Evolutionary conservation across 768 basidiomycete species (phyloP).

Genomic region (Russula brevipes): DNA sequence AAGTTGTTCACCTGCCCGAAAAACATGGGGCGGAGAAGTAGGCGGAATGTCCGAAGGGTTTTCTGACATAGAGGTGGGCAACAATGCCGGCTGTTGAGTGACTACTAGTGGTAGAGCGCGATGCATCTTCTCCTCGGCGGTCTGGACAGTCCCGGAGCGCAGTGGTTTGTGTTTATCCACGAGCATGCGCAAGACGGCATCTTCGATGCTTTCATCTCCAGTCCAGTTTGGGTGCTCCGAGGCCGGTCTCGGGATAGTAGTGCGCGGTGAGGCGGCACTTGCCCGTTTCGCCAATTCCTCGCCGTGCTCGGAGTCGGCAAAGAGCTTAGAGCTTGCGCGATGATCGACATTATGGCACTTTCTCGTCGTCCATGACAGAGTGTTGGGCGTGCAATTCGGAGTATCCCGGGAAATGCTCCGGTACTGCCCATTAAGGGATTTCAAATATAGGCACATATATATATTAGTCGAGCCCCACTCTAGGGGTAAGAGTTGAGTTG

Average conservation of each 20-base stretch:
- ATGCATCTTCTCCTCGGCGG: slow-evolving; percentile 65
- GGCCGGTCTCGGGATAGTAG: slow-evolving; percentile 34
- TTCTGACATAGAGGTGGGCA: slow-evolving; percentile 21
- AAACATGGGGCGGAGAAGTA: slow-evolving; percentile 11
- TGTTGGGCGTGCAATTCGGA: too few species aligned
- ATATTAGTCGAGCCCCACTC: too few species aligned
- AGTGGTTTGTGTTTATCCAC: slow-evolving; percentile 84
- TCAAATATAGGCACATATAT: too few species aligned
- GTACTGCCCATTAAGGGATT: too few species aligned
- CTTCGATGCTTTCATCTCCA: slow-evolving; percentile 65
- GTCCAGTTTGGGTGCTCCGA: slow-evolving; percentile 62
- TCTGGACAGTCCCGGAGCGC: slow-evolving; percentile 50
- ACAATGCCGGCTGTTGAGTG: slow-evolving; percentile 18
- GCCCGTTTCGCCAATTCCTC: slow-evolving; percentile 37
- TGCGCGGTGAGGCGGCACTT: slow-evolving; percentile 12
- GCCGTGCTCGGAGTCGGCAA: slow-evolving; percentile 56
- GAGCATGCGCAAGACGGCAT: slow-evolving; percentile 77
- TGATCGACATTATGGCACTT: slow-evolving; percentile 18
- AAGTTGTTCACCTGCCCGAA: slow-evolving; percentile 42
- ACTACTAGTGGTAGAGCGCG: slow-evolving; percentile 40
- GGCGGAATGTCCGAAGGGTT: neutral
- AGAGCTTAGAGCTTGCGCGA: slow-evolving; percentile 54
- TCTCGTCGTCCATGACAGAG: slow-evolving; percentile 7
- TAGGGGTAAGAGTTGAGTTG: too few species aligned
- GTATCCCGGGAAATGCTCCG: too few species aligned